Base-by-base conservation (phyloP, 805 yeast species). In the Groenewaldozyma salmanticensis region DNA sequence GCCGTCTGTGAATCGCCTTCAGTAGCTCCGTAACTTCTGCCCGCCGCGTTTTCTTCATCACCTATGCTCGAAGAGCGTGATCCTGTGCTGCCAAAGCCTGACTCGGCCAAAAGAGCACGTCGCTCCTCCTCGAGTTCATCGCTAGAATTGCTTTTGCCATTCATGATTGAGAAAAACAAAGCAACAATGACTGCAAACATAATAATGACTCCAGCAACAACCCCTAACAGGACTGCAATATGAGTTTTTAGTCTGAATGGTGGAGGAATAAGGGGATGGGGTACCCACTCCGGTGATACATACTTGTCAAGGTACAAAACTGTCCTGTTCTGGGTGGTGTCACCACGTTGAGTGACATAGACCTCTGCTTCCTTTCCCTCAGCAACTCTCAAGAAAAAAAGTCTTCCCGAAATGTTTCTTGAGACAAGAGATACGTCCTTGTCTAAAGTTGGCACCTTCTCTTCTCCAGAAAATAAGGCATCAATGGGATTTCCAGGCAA, bases 401-500 rank as follows among this genome's bases (percentile, higher is more conserved):
- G 35, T 4, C 43, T 49, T 7, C 53, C 57, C 13, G 54, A 42
- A 6, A 51, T 42, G 31, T 45, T 44, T 13, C 53, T 42, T 11
- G 49, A 47, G 2, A 31, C 21, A 2, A 53, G 42, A 9, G 20
- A 9, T 4, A 52, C 53, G 2, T 42, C 45, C 3, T 48, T 51
- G 2, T 45, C 51, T 17, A 60, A 35, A 1, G 63, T 54, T n/a
- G 42, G 34, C 1, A 50, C 47, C 4, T 36, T 44, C 0, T 42
- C 33, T 5, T 43, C 52, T 3, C 53, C 62, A 4, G 42, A 35
- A 6, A 48, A 33, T 16, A 56, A 35, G 16, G 31, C 16, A 1
- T 39, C 43, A 5, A 56, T 38, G 7, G 81, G 72, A 18, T 71
- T 65, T 17, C 72, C 71, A 1, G 83, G 82, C 2, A 88, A 65